phyloP scores from a whole-genome alignment of 2,329 filamentous ascomycete genomes.

The Hypoxylon sp. region DNA sequence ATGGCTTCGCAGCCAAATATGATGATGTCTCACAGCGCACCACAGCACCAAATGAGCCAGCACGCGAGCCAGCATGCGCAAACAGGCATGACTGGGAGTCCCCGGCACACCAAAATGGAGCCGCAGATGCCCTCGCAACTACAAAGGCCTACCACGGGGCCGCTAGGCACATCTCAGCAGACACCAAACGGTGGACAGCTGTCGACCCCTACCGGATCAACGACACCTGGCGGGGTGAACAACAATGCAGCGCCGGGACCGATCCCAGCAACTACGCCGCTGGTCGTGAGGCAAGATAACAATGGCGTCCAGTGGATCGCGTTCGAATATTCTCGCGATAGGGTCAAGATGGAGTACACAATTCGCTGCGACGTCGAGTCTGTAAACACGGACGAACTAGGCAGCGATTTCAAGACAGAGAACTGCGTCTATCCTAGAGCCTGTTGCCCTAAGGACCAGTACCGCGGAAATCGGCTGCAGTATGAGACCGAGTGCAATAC shows the following conservation, averaged over 20 bases:
- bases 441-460: conserved; percentile 94
- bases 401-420: conserved; percentile 92
- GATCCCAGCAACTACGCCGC: conserved; percentile 94
- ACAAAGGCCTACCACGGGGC: conserved; percentile 67
- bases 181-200: conserved; percentile 60
- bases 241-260: conserved; percentile 94
- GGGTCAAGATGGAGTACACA: conserved; percentile 99
- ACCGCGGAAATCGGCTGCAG: conserved; percentile 92
- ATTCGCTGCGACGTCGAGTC: conserved; percentile 98
- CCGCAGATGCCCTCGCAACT: conserved; percentile 72
- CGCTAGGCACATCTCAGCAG: conserved; percentile 60
- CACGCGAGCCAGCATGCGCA: conserved; percentile 70
- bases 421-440: conserved; percentile 98
- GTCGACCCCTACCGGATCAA: conserved; percentile 60
- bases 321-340: conserved; percentile 96
- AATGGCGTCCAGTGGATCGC: conserved; percentile 99
- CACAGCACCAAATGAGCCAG: conserved; percentile 70
- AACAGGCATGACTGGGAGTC: conserved; percentile 70
- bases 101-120: conserved; percentile 72
- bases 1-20: conserved; percentile 75
- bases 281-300: conserved; percentile 93
- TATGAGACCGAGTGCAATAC: conserved; percentile 99
- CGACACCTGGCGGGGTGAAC: conserved; percentile 73
- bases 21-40: conserved; percentile 73
- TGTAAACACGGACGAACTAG: conserved; percentile 88